A percentile compares a stretch with the other conserved stretches of the same genome.
Conservation (phyloP, 495 filamentous ascomycete species). For the Penicillium parvum region DNA sequence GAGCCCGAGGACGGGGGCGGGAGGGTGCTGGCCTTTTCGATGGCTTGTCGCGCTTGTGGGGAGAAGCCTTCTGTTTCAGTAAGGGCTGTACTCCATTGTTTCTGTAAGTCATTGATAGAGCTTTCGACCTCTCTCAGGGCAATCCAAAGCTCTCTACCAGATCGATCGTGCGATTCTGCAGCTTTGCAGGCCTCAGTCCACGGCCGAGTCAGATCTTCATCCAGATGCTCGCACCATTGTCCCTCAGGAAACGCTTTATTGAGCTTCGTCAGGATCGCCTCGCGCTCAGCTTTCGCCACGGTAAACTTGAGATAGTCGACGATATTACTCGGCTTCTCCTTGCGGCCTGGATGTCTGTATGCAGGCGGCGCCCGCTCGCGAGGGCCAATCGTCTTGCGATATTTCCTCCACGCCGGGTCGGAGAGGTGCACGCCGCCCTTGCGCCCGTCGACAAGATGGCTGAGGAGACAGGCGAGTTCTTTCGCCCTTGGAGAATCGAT, state of each 20-base stretch:
- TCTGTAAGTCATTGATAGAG: slow-evolving; percentile 12
- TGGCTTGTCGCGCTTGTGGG: slow-evolving; percentile 17
- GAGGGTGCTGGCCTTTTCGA: slow-evolving; percentile 20
- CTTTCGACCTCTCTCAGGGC: slow-evolving; percentile 18
- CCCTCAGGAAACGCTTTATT: slow-evolving; percentile 36
- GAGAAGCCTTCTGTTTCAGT: slow-evolving; percentile 16
- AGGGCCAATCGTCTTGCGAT: slow-evolving; percentile 41
- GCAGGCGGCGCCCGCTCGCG: slow-evolving; percentile 27
- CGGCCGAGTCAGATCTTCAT: slow-evolving; percentile 20
- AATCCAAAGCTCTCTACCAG: slow-evolving; percentile 21
- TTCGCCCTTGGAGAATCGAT: slow-evolving; percentile 54
- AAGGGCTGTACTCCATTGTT: slow-evolving; percentile 16
- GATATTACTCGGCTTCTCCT: slow-evolving; percentile 45
- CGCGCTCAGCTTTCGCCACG: slow-evolving; percentile 50
- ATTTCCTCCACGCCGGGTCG: slow-evolving; percentile 49
- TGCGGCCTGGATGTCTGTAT: slow-evolving; percentile 39
- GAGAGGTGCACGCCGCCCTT: slow-evolving; percentile 71
- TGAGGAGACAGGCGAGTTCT: slow-evolving; percentile 63
- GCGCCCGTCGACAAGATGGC: slow-evolving; percentile 72
- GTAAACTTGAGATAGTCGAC: slow-evolving; percentile 70
- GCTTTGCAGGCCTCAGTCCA: slow-evolving; percentile 33
- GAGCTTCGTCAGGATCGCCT: slow-evolving; percentile 46
- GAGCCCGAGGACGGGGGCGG: slow-evolving; percentile 24
- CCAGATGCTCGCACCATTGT: no score
- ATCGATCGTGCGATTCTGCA: slow-evolving; percentile 22